Base-by-base conservation (phyloP, 1,284 basidiomycete genomes). In the Ustilago bromivora region DNA sequence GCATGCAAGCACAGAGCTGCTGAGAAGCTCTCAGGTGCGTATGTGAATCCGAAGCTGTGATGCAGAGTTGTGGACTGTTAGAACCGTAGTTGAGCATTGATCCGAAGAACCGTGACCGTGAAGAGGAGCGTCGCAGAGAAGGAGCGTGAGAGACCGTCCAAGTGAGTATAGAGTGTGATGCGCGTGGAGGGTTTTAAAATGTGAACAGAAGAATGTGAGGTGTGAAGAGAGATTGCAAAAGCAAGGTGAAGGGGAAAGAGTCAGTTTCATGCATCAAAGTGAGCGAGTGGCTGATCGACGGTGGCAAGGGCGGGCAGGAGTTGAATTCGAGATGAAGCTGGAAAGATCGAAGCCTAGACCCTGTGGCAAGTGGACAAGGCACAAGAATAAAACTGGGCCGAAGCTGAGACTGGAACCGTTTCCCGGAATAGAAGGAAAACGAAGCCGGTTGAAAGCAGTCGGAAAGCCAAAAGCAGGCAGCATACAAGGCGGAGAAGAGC, bases 1-100 rank as follows among this genome's bases (percentile, higher is more conserved):
- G 56, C 67, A 70, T 70, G 31, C 63, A 59, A 47, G 52, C 7
- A 12, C 0, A 19, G 28, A 23, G 35, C 51, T 43, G 51, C 63
- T 66, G 63, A 60, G 63, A 65, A 51, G 63, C 57, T 49, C 63
- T 60, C 63, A 66, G 63, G 32, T 54, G 57, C 52, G 34, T 12
- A 41, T 34, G 32, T 4, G 41, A 38, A 7, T 32, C 3, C 1
- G 9, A 23, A 6, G 11, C 19, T 28, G n/a, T 43, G 55, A 4
- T 32, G 40, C 41, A 12, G 8, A 34, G 54, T 2, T 9, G 12
- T 5, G 4, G 4, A n/a, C 19, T 19, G 15, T 15, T 10, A 12
- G 47, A 52, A 32, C 5, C 2, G 49, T n/a, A 28, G 23, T 28
- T 17, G n/a, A 15, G 5, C 43, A 19, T 4, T 19, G 43, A 19